These are phyloP conservation scores for Aspergillus bombycis DNA, from an alignment of 2,329 filamentous ascomycete species.

Conservation along the genomic window DNA sequence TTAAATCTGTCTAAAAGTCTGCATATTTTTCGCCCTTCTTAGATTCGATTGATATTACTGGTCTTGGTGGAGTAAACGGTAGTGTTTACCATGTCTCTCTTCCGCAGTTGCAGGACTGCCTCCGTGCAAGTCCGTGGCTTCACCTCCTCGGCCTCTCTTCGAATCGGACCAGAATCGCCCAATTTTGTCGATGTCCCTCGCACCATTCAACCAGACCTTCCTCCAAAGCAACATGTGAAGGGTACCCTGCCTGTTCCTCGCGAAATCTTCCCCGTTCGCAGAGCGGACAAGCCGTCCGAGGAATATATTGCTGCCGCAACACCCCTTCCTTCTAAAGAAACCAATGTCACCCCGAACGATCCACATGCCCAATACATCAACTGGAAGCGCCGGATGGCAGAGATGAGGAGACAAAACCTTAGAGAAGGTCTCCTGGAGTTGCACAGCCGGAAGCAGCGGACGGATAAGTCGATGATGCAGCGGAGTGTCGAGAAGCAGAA, in stretches of 20 bases:
- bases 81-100: constrained; percentile 37
- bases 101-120: constrained; percentile 41
- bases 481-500: constrained; percentile 54
- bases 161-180: constrained; percentile 74
- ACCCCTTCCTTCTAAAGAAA: constrained; percentile 52
- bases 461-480: constrained; percentile 38
- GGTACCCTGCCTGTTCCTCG: constrained; percentile 84
- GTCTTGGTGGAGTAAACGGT: not conserved
- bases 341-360: constrained; percentile 38
- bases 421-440: constrained; percentile 71
- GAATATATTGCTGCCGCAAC: constrained; percentile 65
- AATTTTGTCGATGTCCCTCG: constrained; percentile 81
- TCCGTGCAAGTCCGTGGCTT: constrained; percentile 45
- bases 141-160: constrained; percentile 38
- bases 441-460: constrained; percentile 63
- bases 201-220: constrained; percentile 69
- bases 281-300: constrained; percentile 62
- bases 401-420: constrained; percentile 71
- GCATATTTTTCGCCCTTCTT: not conserved
- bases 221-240: constrained; percentile 59
- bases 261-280: constrained; percentile 70
- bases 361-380: constrained; percentile 54
- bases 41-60: not conserved
- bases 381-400: constrained; percentile 77
- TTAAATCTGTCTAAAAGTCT: not conserved